These are phyloP conservation scores for Nasturtium officinale DNA, from an alignment of 345 rosid species.

Conservation along the genomic window DNA sequence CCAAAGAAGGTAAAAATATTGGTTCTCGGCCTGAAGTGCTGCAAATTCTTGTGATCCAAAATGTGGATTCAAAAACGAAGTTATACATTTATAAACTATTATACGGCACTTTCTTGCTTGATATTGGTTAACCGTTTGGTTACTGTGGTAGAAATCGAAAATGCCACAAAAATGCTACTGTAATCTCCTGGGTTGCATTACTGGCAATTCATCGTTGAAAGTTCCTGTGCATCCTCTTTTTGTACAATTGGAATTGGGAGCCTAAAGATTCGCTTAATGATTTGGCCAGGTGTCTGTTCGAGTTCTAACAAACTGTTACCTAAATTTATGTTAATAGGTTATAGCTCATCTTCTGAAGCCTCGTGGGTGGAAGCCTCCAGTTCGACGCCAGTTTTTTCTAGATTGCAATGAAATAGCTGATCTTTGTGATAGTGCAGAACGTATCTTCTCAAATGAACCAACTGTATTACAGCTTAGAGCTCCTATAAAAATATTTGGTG, in stretches of 20 bases:
- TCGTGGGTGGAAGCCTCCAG: constrained; percentile 98
- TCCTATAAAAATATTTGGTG: constrained; percentile 92
- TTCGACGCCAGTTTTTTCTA: constrained; percentile 83
- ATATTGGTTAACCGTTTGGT: constrained; percentile 15
- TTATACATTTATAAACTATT: constrained; percentile 10
- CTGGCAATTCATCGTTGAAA: constrained; percentile 7
- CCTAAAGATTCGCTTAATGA: not conserved
- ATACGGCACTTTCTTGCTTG: constrained; percentile 7
- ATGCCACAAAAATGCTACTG: not conserved
- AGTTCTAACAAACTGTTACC: constrained; percentile 11
- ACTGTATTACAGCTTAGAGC: constrained; percentile 86
- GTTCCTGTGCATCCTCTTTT: not conserved
- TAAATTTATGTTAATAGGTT: constrained; percentile 50
- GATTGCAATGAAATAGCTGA: constrained; percentile 95
- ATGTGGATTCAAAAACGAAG: constrained; percentile 10
- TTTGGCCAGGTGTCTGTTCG: constrained; percentile 9
- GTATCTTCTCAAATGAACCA: constrained; percentile 80
- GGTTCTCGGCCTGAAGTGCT: constrained; percentile 22
- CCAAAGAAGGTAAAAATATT: constrained; percentile 69
- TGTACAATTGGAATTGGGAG: not conserved
- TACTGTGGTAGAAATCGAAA: not conserved
- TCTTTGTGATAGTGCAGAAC: constrained; percentile 86
- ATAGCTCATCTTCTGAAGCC: constrained; percentile 86
- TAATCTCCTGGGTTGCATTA: constrained; percentile 16
- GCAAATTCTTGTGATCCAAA: constrained; percentile 18